phyloP scores from a whole-genome alignment of 768 basidiomycete genomes.

The Auriculariales sp. region DNA sequence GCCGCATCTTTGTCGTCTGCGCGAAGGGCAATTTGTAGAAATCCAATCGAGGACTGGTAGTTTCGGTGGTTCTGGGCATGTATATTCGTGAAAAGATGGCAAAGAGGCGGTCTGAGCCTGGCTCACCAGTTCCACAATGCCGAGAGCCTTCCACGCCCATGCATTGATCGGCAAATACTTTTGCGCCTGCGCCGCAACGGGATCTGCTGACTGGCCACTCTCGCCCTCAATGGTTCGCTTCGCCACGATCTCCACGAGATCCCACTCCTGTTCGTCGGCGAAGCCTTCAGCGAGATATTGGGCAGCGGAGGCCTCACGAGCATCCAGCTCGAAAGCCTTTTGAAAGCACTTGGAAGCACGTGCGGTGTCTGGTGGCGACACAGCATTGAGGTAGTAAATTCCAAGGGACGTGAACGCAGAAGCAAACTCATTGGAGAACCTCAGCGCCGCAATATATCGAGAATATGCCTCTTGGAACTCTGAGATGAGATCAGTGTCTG shows the following conservation, averaged over 20 bases:
- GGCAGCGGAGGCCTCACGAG: slow-evolving; percentile 77
- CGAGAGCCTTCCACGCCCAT: slow-evolving; percentile 98
- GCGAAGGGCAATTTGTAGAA: slow-evolving; percentile 74
- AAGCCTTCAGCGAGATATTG: slow-evolving; percentile 74
- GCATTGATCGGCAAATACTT: slow-evolving; percentile 63
- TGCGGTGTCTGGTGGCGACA: slow-evolving; percentile 59
- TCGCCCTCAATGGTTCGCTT: slow-evolving; percentile 86
- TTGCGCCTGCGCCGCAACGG: slow-evolving; percentile 13
- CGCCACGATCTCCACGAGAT: slow-evolving; percentile 88
- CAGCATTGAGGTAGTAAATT: slow-evolving; percentile 64
- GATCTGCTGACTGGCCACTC: slow-evolving; percentile 45
- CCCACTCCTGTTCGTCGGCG: slow-evolving; percentile 89
- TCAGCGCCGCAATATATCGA: slow-evolving; percentile 66
- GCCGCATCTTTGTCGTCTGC: slow-evolving; percentile 61
- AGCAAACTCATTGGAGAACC: slow-evolving; percentile 60
- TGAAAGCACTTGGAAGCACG: slow-evolving; percentile 93
- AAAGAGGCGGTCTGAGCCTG: not conserved
- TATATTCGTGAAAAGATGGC: not conserved
- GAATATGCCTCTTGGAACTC: slow-evolving; percentile 54
- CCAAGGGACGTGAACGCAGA: slow-evolving; percentile 92
- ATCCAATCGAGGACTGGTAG: slow-evolving; percentile 61
- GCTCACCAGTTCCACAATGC: slow-evolving; percentile 78
- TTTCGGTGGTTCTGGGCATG: slow-evolving; percentile 45
- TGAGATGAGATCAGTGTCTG: slow-evolving; percentile 12
- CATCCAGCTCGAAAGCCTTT: slow-evolving; percentile 93